Evolutionary conservation across 176 grass and related monocot genomes (phyloP), one percentile per base, ranked within the genome.

Genomic region (Puya raimondii): DNA sequence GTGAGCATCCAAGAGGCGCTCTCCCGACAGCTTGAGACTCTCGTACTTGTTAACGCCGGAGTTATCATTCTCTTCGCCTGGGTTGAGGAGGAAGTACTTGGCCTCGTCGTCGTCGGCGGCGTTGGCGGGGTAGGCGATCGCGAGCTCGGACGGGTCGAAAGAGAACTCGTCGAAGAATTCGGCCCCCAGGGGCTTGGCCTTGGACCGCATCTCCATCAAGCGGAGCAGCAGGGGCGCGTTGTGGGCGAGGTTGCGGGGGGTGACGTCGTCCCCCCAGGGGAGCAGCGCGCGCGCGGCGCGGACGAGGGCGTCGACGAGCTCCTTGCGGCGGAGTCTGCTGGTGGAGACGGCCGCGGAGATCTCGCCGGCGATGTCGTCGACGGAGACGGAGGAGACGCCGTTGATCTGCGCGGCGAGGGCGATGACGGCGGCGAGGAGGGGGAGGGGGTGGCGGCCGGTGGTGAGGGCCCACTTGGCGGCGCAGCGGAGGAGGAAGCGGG

Each of bases 381-480:
- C 53, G 5, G 78, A 73, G 58, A 81, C 51, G 3, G 72, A 50
- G 12, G 56, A 42, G 27, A 83, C 52, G 51, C 82, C 85, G 52
- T 88, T 88, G 2, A 68, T 66, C 54, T 88, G 64, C 9, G 79
- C 85, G 15, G 78, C 77, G 18, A 92, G 76, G 49, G 85, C 65
- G 11, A 79, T 53, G 11, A 85, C 33, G 14, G 76, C 85, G 12
- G 85, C 89, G 10, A 88, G 26, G 59, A 92, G 56, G 4, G 89
- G 89, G 1, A 87, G 82, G 0, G 89, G 89, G 70, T 66, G 78
- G 52, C 89, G 69, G 2, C 89, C 89, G 0, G 89, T 92, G 66
- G 89, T 83, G 73, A 92, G 85, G 53, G 86, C 87, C 85, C 89
- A 92, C 66, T 92, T 92, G 61, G 82, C 69, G 29, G 85, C 76